Evolutionary conservation across 2,329 filamentous ascomycete species (phyloP), one percentile per base, ranked within the genome.

Genomic region (Mycogone perniciosa): DNA sequence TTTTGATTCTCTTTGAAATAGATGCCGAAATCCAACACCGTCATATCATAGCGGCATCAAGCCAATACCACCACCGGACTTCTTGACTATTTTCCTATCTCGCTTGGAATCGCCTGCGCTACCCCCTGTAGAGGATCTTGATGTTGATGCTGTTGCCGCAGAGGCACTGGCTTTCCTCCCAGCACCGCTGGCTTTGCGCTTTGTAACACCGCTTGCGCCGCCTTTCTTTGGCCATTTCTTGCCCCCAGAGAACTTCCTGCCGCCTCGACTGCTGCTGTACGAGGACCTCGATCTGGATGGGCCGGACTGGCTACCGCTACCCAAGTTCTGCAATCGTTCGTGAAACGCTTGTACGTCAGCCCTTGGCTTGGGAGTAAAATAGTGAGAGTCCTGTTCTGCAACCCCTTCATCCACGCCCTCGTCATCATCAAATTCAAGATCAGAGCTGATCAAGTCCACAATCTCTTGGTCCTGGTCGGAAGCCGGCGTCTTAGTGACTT

Each of bases 361-460:
- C 7, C 56, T 47, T 5, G 62, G 44, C 37, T 51, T 55, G 27
- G 54, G 44, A 34, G 60, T 58, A 54, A 80, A 81, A 61, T 76
- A 81, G 48, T 71, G 72, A 2, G 77, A 81, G 30, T 69, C 60
- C 48, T 71, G 68, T 11, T 68, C 68, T 0, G 66, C 66, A 10
- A 66, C 67, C 1, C 66, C 67, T 7, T 66, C 68, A 1, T 69
- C 67, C 26, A 69, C 64, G 4, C 63, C 65, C 4, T 65, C 62
- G 3, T 67, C 68, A 2, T 69, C 64, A 11, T 72, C 66, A 46
- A 63, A 57, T 31, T 70, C 69, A 13, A 67, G 55, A 27, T 70
- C 73, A 3, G 72, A 74, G 57, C 74, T 76, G 54, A 81, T 74
- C 27, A 84, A 68, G 55, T 84, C 76, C 30, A 84, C 79, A 30